A percentile compares a stretch with the other conserved stretches of the same genome.
Evolutionary conservation across 2,329 filamentous ascomycete genomes (phyloP).

Genomic region (Neonectria faginata): DNA sequence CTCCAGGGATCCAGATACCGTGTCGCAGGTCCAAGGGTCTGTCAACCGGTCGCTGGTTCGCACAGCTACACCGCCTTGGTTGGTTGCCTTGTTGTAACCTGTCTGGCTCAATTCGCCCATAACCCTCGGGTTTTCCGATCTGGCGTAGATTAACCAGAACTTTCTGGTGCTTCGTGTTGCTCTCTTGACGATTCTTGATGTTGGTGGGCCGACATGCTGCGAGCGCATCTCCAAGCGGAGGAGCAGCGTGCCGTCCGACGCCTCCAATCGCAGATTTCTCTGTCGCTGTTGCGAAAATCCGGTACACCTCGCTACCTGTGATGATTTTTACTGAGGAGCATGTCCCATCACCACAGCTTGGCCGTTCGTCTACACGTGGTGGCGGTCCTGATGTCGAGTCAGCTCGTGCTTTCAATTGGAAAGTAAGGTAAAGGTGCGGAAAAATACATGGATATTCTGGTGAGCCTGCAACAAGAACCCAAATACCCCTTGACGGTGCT

Average conservation of each 20-base stretch:
- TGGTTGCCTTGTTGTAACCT: not conserved
- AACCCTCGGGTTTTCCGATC: not conserved
- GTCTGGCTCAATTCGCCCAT: not conserved
- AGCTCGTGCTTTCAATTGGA: not conserved
- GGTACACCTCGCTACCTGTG: no score
- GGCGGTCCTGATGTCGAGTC: not conserved
- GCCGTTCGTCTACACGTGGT: not conserved
- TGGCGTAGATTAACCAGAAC: not conserved
- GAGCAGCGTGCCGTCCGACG: no score
- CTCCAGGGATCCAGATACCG: no score
- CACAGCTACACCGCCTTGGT: not conserved
- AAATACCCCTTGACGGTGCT: not conserved
- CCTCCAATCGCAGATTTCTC: not conserved
- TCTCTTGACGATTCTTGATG: not conserved
- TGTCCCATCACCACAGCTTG: not conserved
- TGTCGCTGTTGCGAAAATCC: not conserved
- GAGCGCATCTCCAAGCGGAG: not conserved
- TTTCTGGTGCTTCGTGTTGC: not conserved
- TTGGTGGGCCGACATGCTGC: not conserved
- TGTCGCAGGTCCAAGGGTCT: not conserved
- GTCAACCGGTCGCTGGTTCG: not conserved
- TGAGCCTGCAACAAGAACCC: not conserved
- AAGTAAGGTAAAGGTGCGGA: no score
- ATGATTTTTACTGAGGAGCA: not conserved
- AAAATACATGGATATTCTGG: not conserved